Percentiles rank a stretch among this genome's conserved stretches.
Conservation (phyloP, 108 stramenopile species). For the Skeletonema grethae region DNA sequence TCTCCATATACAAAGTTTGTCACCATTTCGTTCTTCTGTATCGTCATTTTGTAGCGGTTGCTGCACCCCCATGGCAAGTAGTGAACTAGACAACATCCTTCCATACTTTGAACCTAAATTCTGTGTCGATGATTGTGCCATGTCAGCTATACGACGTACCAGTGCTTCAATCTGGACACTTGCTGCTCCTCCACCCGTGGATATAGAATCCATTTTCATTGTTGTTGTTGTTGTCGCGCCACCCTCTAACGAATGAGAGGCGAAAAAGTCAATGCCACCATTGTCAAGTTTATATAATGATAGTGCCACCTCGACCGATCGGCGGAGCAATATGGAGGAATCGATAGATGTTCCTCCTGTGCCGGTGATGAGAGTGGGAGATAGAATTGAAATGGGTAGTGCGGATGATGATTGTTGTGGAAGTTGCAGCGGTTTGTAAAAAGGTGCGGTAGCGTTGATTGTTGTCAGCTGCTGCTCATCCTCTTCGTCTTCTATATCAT, state of each 20-base stretch:
- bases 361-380: conserved; percentile 43
- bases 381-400: conserved; percentile 45
- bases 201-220: background rate
- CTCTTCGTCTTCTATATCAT: background rate
- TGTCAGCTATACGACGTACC: conserved; percentile 66
- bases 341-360: conserved; percentile 67
- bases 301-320: conserved; percentile 41
- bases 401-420: conserved; percentile 2
- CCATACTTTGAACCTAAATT: conserved; percentile 41
- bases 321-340: conserved; percentile 47
- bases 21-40: background rate
- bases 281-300: conserved; percentile 38
- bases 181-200: conserved; percentile 26
- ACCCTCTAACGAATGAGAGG: conserved; percentile 44
- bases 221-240: background rate
- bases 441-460: background rate
- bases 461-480: background rate
- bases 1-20: conserved; percentile 54
- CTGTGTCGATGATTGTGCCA: conserved; percentile 74
- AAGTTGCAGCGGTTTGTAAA: conserved; percentile 6
- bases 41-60: background rate
- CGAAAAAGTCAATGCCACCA: conserved; percentile 48
- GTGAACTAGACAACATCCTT: conserved; percentile 55
- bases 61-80: conserved; percentile 53
- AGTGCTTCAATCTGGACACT: conserved; percentile 36